Evolutionary conservation across 2,329 filamentous ascomycete species (phyloP).

Genomic region (Aspergillaceae sp.): DNA sequence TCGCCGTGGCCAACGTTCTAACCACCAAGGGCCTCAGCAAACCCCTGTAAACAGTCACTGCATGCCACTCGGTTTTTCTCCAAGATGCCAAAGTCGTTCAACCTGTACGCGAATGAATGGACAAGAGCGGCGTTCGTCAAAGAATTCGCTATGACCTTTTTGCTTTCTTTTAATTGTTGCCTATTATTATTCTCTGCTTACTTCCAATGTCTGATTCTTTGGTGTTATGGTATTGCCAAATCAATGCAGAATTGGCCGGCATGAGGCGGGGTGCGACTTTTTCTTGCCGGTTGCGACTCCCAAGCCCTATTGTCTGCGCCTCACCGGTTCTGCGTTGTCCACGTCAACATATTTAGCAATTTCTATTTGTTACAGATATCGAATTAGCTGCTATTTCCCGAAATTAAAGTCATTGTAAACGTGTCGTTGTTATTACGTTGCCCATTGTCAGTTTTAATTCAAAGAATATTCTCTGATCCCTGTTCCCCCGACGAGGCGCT

Average conservation of each 20-base stretch:
- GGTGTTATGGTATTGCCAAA: conserved; percentile 7
- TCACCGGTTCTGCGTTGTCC: background rate
- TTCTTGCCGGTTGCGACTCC: background rate
- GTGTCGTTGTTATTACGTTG: background rate
- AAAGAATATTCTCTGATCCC: background rate
- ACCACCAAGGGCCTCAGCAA: too few species aligned
- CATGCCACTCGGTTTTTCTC: background rate
- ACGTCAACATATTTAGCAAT: background rate
- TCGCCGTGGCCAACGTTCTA: background rate
- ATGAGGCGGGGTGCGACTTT: background rate
- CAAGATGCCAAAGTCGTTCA: conserved; percentile 8
- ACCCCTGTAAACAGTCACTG: too few species aligned
- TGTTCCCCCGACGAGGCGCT: background rate
- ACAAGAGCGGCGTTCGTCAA: conserved; percentile 7
- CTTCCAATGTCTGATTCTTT: conserved; percentile 2
- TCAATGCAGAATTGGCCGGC: conserved; percentile 3
- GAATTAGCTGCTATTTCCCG: background rate
- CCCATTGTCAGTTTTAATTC: background rate
- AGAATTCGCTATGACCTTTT: conserved; percentile 6
- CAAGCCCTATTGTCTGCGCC: background rate
- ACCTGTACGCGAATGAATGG: conserved; percentile 7
- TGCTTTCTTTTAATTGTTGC: conserved; percentile 2
- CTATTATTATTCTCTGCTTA: conserved; percentile 6
- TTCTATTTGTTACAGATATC: background rate
- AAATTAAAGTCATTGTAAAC: background rate